Evolutionary conservation across 192 early-diverging fungal genomes (phyloP), one percentile per base, ranked within the genome.

Genomic region (Coemansia aciculifera): DNA sequence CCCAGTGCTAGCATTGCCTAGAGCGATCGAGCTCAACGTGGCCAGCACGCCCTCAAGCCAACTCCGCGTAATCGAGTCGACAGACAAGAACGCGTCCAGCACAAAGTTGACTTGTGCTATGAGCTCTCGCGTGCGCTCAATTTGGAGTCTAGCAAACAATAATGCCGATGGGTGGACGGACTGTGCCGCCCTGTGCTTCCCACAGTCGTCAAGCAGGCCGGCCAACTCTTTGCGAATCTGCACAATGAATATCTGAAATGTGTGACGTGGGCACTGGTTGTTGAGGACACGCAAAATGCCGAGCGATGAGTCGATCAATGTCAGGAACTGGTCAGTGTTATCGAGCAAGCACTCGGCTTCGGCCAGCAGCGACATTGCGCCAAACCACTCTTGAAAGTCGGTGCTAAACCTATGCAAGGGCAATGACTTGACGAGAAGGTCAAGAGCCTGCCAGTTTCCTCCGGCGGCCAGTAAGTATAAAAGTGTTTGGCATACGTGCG

Each of bases 161-260:
- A 23, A 17, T 1, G 36, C 38, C 0, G 76, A 71, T 11, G 81
- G 76, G 19, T 67, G 62, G 9, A 36, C 7, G 4, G 36, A 12
- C 0, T n/a, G n/a, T 0, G 32, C 32, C 15, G 44, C 12, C 1
- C 37, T 39, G 12, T 62, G 34, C 12, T 15, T 63, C 4, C 17
- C 46, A 69, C 75, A 75, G 60, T 59, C 66, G 44, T 63, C 19
- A 9, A 72, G 27, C 19, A 75, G 37, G 5, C 48, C 31, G 3
- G 70, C 67, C 11, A 73, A 12, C 38, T 75, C 81, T 17, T 37
- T 51, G 3, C 73, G 75, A 54, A 83, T 64, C 67, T 78, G 76
- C 12, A 83, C 38, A 15, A 83, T 29, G 21, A 64, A 73, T 46
- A 75, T 56, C 59, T 77, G 81, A 43, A 60, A 77, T 7, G 3